Evolutionary conservation across 495 filamentous ascomycete genomes (phyloP).

Genomic region (Penicillium cataractarum): DNA sequence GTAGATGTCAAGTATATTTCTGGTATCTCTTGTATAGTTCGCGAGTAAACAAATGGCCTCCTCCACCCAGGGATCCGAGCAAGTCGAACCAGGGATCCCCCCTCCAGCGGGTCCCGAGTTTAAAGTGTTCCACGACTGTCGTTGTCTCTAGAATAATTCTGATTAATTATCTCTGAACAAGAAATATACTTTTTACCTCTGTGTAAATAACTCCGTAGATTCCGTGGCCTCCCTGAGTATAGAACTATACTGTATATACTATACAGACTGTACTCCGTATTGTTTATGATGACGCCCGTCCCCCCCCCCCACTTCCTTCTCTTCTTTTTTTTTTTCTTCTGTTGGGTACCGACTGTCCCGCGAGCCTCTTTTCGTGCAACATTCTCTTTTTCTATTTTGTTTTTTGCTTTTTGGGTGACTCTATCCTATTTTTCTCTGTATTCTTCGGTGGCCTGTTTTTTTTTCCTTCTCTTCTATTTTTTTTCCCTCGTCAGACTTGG

Average conservation of each 20-base stretch:
- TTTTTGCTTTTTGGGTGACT: constrained; percentile 17
- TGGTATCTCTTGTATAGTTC: background rate
- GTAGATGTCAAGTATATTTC: background rate
- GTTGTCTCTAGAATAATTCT: too few species aligned
- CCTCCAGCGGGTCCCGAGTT: constrained; percentile 21
- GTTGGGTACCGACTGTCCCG: constrained; percentile 29
- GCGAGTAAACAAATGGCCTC: background rate
- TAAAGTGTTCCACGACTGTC: constrained; percentile 6
- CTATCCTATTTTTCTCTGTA: constrained; percentile 2
- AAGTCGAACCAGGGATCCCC: constrained; percentile 16
- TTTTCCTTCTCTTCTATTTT: constrained; percentile 21
- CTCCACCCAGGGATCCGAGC: constrained; percentile 4
- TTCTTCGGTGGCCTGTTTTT: background rate
- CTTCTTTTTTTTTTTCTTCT: constrained; percentile 15
- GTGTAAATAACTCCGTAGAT: background rate
- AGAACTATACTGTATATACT: background rate
- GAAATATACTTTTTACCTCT: too few species aligned
- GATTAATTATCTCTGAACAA: too few species aligned
- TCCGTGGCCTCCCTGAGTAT: too few species aligned
- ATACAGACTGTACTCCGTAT: background rate
- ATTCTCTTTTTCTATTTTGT: constrained; percentile 22
- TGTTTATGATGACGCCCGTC: constrained; percentile 13
- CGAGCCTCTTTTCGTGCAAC: constrained; percentile 33
- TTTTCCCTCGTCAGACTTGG: background rate
- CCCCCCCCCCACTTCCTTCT: constrained; percentile 12